These are phyloP conservation scores for Rostrohypoxylon terebratum DNA, from an alignment of 495 filamentous ascomycete genomes.

Conservation along the genomic window DNA sequence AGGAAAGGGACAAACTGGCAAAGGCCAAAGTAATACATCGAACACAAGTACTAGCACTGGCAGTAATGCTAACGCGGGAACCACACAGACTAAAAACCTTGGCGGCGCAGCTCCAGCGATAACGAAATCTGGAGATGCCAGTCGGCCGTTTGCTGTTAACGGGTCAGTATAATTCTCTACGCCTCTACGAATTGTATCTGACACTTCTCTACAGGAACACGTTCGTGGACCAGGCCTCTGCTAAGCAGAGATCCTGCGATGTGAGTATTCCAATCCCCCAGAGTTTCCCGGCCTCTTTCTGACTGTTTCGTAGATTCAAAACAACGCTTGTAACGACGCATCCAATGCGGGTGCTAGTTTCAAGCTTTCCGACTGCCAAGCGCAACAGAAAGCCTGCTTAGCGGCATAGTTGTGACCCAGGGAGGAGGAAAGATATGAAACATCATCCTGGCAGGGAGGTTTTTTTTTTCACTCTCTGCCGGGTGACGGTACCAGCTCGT, in stretches of 20 bases:
- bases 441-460: conserved; percentile 17
- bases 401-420: conserved; percentile 29
- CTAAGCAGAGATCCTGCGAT: conserved; percentile 52
- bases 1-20: conserved; percentile 17
- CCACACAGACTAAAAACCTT: conserved; percentile 51
- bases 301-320: conserved; percentile 57
- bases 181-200: not conserved
- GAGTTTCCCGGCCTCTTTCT: not conserved
- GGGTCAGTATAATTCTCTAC: conserved; percentile 38
- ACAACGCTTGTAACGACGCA: conserved; percentile 63
- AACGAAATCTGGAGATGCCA: conserved; percentile 56
- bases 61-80: conserved; percentile 45
- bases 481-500: conserved; percentile 24
- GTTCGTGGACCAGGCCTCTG: conserved; percentile 58
- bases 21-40: conserved; percentile 42
- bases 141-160: conserved; percentile 62
- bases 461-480: not conserved
- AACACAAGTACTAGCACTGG: conserved; percentile 25
- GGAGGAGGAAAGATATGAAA: conserved; percentile 22
- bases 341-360: conserved; percentile 55
- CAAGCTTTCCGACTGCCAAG: conserved; percentile 58
- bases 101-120: conserved; percentile 50
- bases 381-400: conserved; percentile 49
- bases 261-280: conserved; percentile 11
- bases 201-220: conserved; percentile 52